Evolutionary conservation across 2,329 filamentous ascomycete species (phyloP).

Genomic region (Trichoderma atroviride): DNA sequence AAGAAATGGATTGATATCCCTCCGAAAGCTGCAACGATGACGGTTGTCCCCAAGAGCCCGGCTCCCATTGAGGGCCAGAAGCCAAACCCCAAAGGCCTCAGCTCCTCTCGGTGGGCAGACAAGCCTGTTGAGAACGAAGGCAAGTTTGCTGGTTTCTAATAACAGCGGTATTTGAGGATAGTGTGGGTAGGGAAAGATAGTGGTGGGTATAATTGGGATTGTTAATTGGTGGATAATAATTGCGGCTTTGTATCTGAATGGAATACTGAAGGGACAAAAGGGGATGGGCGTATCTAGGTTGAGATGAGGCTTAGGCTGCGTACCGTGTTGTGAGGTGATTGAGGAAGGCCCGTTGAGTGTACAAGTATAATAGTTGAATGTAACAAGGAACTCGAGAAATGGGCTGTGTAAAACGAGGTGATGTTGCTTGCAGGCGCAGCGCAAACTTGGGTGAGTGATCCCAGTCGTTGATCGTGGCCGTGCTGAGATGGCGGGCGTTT

Average conservation of each 20-base stretch:
- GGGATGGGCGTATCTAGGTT: not conserved
- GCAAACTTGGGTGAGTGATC: not conserved
- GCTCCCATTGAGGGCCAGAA: not conserved
- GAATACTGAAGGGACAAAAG: not conserved
- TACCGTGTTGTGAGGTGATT: not conserved
- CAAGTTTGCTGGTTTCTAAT: not conserved
- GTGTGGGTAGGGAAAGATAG: not conserved
- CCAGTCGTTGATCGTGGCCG: not conserved
- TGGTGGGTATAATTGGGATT: not conserved
- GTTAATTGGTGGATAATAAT: not conserved
- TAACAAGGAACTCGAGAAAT: not conserved
- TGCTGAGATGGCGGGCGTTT: not conserved
- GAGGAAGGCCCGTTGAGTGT: not conserved
- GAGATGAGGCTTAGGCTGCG: not conserved
- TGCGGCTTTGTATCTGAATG: not conserved
- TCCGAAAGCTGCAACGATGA: not conserved
- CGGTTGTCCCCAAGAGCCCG: not conserved
- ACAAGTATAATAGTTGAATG: not conserved
- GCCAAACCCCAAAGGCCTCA: conserved; percentile 18
- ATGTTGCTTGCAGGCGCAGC: not conserved
- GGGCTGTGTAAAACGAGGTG: conserved; percentile 2
- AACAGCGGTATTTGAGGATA: not conserved
- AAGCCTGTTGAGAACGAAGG: not conserved
- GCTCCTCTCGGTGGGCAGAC: conserved; percentile 30
- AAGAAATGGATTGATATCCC: not conserved